phyloP scores from a whole-genome alignment of 495 filamentous ascomycete genomes.

The Parmelia sp. region DNA sequence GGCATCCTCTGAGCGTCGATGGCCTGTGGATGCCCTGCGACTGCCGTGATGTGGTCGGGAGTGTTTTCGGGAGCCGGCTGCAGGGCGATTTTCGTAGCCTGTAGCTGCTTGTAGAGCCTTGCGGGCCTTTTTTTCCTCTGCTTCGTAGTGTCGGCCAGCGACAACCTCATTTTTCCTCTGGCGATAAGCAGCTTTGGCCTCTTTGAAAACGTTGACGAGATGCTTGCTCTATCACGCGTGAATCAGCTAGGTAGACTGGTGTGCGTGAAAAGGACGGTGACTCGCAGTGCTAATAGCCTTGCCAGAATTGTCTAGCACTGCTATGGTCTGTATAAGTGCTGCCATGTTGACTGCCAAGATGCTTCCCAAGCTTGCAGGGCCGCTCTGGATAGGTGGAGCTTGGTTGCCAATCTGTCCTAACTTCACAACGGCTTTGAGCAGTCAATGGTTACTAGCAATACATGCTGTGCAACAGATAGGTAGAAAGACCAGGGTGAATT shows the following conservation, averaged over 20 bases:
- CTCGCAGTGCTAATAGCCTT: slow-evolving; percentile 88
- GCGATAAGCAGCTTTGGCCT: slow-evolving; percentile 77
- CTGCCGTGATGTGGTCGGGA: slow-evolving; percentile 20
- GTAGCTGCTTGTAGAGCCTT: slow-evolving; percentile 42
- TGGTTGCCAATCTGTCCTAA: background rate
- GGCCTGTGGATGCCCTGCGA: slow-evolving; percentile 13
- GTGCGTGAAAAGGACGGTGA: slow-evolving; percentile 19
- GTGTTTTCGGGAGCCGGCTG: slow-evolving; percentile 36
- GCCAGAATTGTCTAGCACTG: slow-evolving; percentile 85
- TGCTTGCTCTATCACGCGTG: slow-evolving; percentile 65
- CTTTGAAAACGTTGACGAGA: slow-evolving; percentile 76
- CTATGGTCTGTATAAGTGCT: slow-evolving; percentile 65
- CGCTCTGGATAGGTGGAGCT: background rate
- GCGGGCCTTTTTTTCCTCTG: slow-evolving; percentile 47
- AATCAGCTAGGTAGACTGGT: slow-evolving; percentile 27
- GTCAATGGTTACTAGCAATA: background rate
- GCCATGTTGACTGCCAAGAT: slow-evolving; percentile 24
- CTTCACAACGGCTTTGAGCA: background rate
- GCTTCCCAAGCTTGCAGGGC: background rate
- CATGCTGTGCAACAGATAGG: too few relatives aligned
- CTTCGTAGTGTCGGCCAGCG: slow-evolving; percentile 54
- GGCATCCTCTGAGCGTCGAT: slow-evolving; percentile 4
- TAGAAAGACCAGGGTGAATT: background rate
- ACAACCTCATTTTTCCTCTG: slow-evolving; percentile 74
- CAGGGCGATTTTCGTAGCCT: slow-evolving; percentile 48